A percentile compares a stretch with the other conserved stretches of the same genome.
Conservation (phyloP, 2,329 filamentous ascomycete genomes). For the Helicocarpus griseus region DNA sequence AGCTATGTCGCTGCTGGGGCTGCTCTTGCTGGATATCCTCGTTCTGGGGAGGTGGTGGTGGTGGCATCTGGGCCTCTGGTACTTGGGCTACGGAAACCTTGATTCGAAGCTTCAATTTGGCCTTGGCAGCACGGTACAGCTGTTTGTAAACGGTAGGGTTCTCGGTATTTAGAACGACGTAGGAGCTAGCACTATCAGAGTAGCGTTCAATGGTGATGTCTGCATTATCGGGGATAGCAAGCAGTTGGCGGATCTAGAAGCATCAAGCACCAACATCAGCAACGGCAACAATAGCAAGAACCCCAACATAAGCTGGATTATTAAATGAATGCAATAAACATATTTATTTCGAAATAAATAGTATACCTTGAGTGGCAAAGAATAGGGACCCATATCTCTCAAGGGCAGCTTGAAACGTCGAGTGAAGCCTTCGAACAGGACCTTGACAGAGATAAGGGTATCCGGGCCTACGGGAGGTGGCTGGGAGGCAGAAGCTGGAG, state of each 20-base stretch:
- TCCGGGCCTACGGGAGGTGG: slow-evolving; percentile 49
- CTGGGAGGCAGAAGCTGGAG: slow-evolving; percentile 29
- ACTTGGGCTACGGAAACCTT: slow-evolving; percentile 49
- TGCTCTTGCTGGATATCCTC: neutral
- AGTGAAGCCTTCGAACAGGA: slow-evolving; percentile 63
- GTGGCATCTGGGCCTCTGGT: slow-evolving; percentile 8
- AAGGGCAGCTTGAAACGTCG: slow-evolving; percentile 84
- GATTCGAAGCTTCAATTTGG: slow-evolving; percentile 93
- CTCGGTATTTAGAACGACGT: slow-evolving; percentile 65
- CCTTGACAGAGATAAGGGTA: slow-evolving; percentile 75
- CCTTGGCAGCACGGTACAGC: slow-evolving; percentile 90
- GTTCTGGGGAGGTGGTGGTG: neutral
- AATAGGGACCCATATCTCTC: slow-evolving; percentile 64
- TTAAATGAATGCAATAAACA: no score
- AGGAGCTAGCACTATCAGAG: slow-evolving; percentile 81
- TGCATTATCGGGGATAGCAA: slow-evolving; percentile 54
- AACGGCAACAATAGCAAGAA: neutral
- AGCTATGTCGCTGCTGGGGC: slow-evolving; percentile 12
- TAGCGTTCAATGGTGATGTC: slow-evolving; percentile 75
- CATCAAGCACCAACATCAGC: slow-evolving; percentile 7
- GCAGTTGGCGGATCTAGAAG: slow-evolving; percentile 57
- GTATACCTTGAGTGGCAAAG: slow-evolving; percentile 77
- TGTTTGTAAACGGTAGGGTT: slow-evolving; percentile 90
- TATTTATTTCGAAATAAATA: no score
- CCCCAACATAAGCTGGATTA: no score